Conservation (phyloP, 257 asterid species). For the Przewalskia tangutica region DNA sequence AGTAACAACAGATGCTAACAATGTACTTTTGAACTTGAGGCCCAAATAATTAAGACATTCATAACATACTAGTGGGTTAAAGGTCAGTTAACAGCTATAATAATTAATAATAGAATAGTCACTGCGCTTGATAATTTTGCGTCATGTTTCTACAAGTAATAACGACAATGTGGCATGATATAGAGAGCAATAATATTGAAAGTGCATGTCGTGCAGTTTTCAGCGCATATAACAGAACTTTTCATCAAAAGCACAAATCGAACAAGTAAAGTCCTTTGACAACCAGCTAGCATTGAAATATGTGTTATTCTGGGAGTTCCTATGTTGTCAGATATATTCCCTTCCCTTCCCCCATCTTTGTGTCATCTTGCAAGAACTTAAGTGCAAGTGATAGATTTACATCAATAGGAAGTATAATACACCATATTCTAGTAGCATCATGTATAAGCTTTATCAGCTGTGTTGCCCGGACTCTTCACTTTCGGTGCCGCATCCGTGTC, state of each 20-base stretch:
- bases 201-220: neutral
- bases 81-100: neutral
- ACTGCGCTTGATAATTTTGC: neutral
- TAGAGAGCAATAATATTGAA: neutral
- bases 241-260: neutral
- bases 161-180: neutral
- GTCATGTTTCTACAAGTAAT: neutral
- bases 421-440: neutral
- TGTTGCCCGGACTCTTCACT: too few species aligned
- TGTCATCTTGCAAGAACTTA: neutral
- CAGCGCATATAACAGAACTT: neutral
- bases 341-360: neutral
- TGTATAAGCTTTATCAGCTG: neutral
- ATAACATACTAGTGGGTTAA: neutral
- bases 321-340: neutral
- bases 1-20: neutral
- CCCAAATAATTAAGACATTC: neutral
- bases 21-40: neutral
- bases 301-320: neutral
- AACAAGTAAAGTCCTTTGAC: neutral
- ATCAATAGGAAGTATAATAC: neutral
- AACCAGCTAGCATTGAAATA: neutral
- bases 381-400: neutral
- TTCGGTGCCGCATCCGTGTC: too few species aligned
- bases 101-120: neutral